Evolutionary conservation across 305 asterid genomes (phyloP).

Genomic region (Solanum chacoense): DNA sequence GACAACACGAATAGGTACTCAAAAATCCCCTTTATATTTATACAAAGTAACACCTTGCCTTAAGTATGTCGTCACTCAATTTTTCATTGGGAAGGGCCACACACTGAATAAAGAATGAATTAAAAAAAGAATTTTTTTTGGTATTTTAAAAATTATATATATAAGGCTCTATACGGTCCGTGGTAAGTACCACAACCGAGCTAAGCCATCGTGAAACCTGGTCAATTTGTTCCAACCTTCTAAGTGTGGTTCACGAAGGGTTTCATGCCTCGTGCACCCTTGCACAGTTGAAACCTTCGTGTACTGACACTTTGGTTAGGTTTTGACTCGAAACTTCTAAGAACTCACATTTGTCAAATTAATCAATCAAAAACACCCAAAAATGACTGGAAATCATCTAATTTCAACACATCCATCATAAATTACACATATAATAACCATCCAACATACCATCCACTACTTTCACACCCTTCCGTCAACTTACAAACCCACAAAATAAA

Average conservation of each 20-base stretch:
- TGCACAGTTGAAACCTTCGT: not conserved
- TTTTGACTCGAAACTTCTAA: not conserved
- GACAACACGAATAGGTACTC: not conserved
- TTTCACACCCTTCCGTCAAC: not conserved
- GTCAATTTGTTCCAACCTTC: not conserved
- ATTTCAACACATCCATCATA: not conserved
- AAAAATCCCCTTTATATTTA: too few species aligned
- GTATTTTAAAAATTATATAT: not conserved
- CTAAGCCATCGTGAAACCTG: not conserved
- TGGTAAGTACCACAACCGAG: not conserved
- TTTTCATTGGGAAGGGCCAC: not conserved
- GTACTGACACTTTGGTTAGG: not conserved
- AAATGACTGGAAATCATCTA: not conserved
- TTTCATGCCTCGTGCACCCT: not conserved
- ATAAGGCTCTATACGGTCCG: not conserved
- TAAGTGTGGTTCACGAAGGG: not conserved
- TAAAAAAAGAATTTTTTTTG: not conserved
- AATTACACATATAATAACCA: not conserved
- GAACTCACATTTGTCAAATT: not conserved
- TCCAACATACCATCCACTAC: not conserved
- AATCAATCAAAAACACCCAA: not conserved
- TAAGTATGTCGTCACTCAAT: not conserved
- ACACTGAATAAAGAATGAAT: not conserved
- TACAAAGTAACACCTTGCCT: not conserved
- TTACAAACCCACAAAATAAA: not conserved